phyloP scores from a whole-genome alignment of 495 filamentous ascomycete genomes.

The Aspergillus sparsus region DNA sequence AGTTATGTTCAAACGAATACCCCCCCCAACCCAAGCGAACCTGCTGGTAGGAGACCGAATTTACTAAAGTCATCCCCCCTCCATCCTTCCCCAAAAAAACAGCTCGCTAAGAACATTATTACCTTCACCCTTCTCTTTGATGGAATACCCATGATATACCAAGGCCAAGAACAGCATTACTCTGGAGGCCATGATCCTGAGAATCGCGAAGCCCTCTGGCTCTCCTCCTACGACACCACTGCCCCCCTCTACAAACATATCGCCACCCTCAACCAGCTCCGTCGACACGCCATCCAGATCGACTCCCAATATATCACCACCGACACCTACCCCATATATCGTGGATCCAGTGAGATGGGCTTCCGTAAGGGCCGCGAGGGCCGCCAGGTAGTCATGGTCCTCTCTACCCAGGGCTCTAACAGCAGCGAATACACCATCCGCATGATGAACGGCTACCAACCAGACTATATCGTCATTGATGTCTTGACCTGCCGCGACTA shows the following conservation, averaged over 20 bases:
- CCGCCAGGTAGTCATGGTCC: constrained; percentile 57
- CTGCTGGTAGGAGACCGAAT: too few species aligned
- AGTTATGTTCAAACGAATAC: constrained; percentile 11
- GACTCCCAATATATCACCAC: constrained; percentile 52
- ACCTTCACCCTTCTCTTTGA: constrained; percentile 72
- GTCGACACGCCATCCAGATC: constrained; percentile 53
- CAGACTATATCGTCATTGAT: constrained; percentile 43
- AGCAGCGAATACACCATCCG: constrained; percentile 46
- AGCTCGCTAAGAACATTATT: constrained; percentile 66
- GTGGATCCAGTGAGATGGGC: constrained; percentile 56
- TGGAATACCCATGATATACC: constrained; percentile 63
- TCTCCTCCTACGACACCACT: constrained; percentile 59
- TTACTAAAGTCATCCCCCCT: background rate
- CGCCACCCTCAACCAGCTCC: constrained; percentile 58
- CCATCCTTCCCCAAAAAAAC: constrained; percentile 3
- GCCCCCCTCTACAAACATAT: constrained; percentile 63
- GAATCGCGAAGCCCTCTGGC: constrained; percentile 78
- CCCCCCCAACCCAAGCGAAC: background rate
- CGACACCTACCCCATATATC: constrained; percentile 52
- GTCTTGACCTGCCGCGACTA: constrained; percentile 50
- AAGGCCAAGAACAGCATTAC: constrained; percentile 75
- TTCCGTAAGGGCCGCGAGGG: constrained; percentile 63
- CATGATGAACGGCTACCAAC: constrained; percentile 44
- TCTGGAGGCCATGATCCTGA: constrained; percentile 56
- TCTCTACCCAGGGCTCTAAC: constrained; percentile 56